Percentiles rank a stretch among this genome's conserved stretches.
Evolutionary conservation across 2,329 filamentous ascomycete species (phyloP).

Genomic region (Aspergillus quadricinctus): DNA sequence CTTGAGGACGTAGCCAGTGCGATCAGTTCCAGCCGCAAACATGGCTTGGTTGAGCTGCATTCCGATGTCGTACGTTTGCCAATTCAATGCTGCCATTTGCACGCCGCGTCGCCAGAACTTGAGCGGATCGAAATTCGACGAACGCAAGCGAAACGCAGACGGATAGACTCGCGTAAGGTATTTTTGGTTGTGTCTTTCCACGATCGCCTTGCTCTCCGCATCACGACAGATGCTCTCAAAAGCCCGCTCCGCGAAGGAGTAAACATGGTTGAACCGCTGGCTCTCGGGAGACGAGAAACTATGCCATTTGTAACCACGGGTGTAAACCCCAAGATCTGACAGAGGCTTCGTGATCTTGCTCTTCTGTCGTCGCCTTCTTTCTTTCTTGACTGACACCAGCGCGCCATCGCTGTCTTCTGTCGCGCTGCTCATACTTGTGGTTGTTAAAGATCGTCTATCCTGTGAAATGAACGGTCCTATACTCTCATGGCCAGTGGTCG

Average conservation of each 20-base stretch:
- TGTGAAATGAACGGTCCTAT: conserved; percentile 44
- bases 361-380: conserved; percentile 58
- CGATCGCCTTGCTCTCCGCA: conserved; percentile 67
- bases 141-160: conserved; percentile 72
- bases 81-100: conserved; percentile 96
- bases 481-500: conserved; percentile 49
- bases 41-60: conserved; percentile 97
- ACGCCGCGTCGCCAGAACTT: conserved; percentile 93
- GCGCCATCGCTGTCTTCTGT: conserved; percentile 74
- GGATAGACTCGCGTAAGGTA: conserved; percentile 95
- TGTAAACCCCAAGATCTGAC: conserved; percentile 78
- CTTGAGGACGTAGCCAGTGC: conserved; percentile 89
- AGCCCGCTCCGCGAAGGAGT: conserved; percentile 86
- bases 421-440: conserved; percentile 54
- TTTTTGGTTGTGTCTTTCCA: conserved; percentile 86
- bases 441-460: conserved; percentile 50
- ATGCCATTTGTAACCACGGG: conserved; percentile 74
- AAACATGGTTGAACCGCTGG: conserved; percentile 87
- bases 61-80: conserved; percentile 94
- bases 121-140: conserved; percentile 91
- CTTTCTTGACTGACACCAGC: conserved; percentile 48
- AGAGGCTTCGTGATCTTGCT: conserved; percentile 85
- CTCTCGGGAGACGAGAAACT: conserved; percentile 75
- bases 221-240: conserved; percentile 78
- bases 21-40: conserved; percentile 85